Evolutionary conservation across 2,329 filamentous ascomycete genomes (phyloP), one percentile per base, ranked within the genome.

Genomic region (Fusarium sp.): DNA sequence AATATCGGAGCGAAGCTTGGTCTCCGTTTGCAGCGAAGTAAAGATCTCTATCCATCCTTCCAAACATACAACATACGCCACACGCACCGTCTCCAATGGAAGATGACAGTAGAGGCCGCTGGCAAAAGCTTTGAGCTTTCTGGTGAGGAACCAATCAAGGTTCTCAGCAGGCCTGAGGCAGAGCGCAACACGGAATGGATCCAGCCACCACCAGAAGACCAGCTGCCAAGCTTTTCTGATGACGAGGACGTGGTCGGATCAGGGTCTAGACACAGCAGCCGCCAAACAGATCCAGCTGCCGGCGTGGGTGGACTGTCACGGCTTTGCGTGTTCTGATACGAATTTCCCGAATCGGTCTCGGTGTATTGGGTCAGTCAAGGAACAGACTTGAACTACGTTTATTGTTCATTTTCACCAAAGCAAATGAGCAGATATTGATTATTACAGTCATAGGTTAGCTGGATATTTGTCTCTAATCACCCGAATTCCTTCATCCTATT

Each of bases 111-210:
- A 7, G 35, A 59, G 15, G 22, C 20, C 11, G 27, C 27, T 3
- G 46, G 27, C 0, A 41, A 39, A 18, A 41, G 7, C 9, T 14
- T 41, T 17, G 45, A 54, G 18, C n/a, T 59, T 4, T 41, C 27
- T 20, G 46, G 35, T 7, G 46, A 54, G 2, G 35, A 53, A 5
- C 46, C 27, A 14, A 27, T 59, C n/a, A 59, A 31, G 12, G 38
- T 59, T 15, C 14, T 41, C 4, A 39, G 46, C 18, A 38, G 45
- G 17, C 56, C 56, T 38, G 56, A 54, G 35, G 17, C 14, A 14
- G 56, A 54, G 27, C 56, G 56, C 7, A 59, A 20, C 14, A 59
- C 46, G 15, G 35, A 59, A 31, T 59, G 56, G 56, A 59, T 59
- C 10, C 56, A 54, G 13, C 56, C 56, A 13, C 56, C 56, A 1